phyloP scores from a whole-genome alignment of 129 eudicot species.

The Escallonia herrerae region DNA sequence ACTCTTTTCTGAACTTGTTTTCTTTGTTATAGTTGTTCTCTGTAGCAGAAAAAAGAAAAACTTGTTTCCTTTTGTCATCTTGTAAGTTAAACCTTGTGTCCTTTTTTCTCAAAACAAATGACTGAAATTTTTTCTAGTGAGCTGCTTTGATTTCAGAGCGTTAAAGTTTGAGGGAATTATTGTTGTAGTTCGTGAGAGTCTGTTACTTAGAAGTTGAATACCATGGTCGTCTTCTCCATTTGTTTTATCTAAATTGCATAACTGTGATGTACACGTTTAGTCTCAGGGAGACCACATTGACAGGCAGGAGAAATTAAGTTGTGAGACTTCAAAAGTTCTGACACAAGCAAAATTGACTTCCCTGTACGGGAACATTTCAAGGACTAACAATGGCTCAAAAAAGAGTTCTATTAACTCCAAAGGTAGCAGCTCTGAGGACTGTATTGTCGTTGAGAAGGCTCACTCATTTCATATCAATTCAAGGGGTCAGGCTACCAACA shows the following conservation, averaged over 20 bases:
- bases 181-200: not conserved
- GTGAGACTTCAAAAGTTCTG: conserved; percentile 39
- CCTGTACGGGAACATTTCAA: conserved; percentile 40
- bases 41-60: too few species aligned
- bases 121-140: too few species aligned
- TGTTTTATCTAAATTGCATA: not conserved
- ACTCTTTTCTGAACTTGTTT: too few species aligned
- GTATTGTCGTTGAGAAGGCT: conserved; percentile 33
- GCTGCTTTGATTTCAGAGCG: not conserved
- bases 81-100: not conserved
- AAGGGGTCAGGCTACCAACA: conserved; percentile 16
- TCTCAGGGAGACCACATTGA: conserved; percentile 43
- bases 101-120: not conserved
- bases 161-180: not conserved
- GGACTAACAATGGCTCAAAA: conserved; percentile 19
- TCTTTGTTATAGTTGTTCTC: too few species aligned
- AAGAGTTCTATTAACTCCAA: conserved; percentile 15
- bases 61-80: too few species aligned
- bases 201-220: not conserved
- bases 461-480: conserved; percentile 10
- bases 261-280: conserved; percentile 12
- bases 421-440: conserved; percentile 31
- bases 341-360: conserved; percentile 47
- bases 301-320: conserved; percentile 27
- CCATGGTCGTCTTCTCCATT: too few species aligned